Conservation (phyloP, 164 flowering plant genomes). For the Chimonanthus praecox region DNA sequence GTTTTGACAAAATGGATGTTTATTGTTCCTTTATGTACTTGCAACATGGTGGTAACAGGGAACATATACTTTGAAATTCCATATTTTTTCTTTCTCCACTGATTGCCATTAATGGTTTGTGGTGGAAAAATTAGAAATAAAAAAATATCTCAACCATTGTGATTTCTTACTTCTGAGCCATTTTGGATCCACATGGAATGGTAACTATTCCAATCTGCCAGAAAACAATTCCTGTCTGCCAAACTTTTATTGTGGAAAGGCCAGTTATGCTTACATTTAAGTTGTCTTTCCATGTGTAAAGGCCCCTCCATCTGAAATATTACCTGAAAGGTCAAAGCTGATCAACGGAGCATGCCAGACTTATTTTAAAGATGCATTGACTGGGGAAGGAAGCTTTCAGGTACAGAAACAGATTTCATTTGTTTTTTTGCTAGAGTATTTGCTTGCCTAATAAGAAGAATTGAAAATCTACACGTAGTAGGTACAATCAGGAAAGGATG, state of each 20-base stretch:
- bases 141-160: not conserved
- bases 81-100: too few species aligned
- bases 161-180: not conserved
- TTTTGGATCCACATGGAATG: not conserved
- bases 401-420: slow-evolving; percentile 9
- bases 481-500: too few species aligned
- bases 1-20: not conserved
- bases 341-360: slow-evolving; percentile 44
- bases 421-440: not conserved
- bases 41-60: not conserved
- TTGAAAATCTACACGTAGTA: too few species aligned
- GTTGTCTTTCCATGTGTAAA: slow-evolving; percentile 9
- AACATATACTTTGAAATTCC: not conserved
- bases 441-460: not conserved
- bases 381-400: slow-evolving; percentile 30
- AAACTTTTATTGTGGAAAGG: not conserved
- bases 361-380: slow-evolving; percentile 28
- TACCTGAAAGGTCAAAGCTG: slow-evolving; percentile 42
- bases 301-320: slow-evolving; percentile 33
- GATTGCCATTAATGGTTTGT: not conserved
- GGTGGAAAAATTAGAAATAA: not conserved
- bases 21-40: not conserved
- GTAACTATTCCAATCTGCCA: not conserved
- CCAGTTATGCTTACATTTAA: not conserved
- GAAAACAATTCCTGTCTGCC: not conserved